A percentile compares a stretch with the other conserved stretches of the same genome.
phyloP scores from a whole-genome alignment of 805 yeast genomes.

The Candida rishiriensis region DNA sequence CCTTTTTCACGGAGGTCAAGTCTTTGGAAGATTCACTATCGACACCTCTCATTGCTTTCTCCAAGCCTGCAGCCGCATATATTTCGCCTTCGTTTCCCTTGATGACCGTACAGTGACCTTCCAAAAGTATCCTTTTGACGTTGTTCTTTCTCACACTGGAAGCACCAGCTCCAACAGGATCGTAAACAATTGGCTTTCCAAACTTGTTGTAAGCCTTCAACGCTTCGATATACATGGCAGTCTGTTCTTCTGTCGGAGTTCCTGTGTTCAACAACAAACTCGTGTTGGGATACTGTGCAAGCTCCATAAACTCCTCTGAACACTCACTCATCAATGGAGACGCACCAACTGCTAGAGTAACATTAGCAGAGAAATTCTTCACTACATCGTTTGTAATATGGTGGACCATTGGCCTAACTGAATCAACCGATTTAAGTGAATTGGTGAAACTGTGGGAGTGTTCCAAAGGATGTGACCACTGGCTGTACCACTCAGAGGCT shows the following conservation, averaged over 20 bases:
- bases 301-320: slow-evolving; percentile 59
- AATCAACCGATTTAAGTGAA: slow-evolving; percentile 3
- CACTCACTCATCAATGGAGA: slow-evolving; percentile 88
- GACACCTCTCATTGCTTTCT: slow-evolving; percentile 62
- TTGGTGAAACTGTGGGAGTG: too few species aligned
- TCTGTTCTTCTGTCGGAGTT: slow-evolving; percentile 46
- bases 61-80: slow-evolving; percentile 48
- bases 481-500: slow-evolving; percentile 23
- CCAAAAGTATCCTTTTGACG: slow-evolving; percentile 45
- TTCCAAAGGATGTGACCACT: not conserved
- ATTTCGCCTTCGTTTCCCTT: slow-evolving; percentile 90
- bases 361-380: slow-evolving; percentile 82
- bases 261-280: slow-evolving; percentile 73
- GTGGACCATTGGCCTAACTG: slow-evolving; percentile 61
- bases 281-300: slow-evolving; percentile 50
- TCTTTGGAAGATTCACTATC: slow-evolving; percentile 37
- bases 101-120: slow-evolving; percentile 60
- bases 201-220: slow-evolving; percentile 50
- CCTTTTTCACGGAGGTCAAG: slow-evolving; percentile 28
- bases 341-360: slow-evolving; percentile 76
- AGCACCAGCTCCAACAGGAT: slow-evolving; percentile 95
- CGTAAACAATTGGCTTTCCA: slow-evolving; percentile 66
- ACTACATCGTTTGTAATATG: slow-evolving; percentile 90
- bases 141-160: slow-evolving; percentile 50
- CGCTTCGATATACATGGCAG: slow-evolving; percentile 46